phyloP scores from a whole-genome alignment of 2,329 filamentous ascomycete species.

The Orbilia ellipsospora region DNA sequence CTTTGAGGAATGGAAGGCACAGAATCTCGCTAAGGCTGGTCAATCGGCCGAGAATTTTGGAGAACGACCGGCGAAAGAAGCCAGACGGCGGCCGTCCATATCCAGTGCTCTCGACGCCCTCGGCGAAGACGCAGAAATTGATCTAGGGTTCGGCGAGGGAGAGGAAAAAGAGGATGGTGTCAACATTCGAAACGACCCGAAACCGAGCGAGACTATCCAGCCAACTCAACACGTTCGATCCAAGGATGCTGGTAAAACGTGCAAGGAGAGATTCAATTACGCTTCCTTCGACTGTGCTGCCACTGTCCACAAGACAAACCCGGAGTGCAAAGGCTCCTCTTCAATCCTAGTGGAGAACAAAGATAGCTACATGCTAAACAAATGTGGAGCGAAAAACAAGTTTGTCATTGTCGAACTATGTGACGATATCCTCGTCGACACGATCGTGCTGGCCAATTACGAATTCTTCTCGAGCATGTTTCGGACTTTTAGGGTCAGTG shows the following conservation, averaged over 20 bases:
- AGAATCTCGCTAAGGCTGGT: constrained; percentile 85
- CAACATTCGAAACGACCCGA: constrained; percentile 57
- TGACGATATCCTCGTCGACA: constrained; percentile 87
- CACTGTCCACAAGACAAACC: constrained; percentile 88
- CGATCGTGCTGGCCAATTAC: constrained; percentile 95
- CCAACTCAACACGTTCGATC: constrained; percentile 64
- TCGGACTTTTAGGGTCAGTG: constrained; percentile 87
- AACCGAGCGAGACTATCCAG: constrained; percentile 56
- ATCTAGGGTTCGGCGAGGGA: constrained; percentile 72
- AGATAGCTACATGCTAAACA: constrained; percentile 97
- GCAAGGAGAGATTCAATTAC: constrained; percentile 97
- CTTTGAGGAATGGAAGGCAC: constrained; percentile 98
- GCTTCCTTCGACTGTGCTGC: constrained; percentile 97
- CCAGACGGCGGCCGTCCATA: constrained; percentile 68
- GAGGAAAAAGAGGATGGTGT: constrained; percentile 58
- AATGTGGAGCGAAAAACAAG: constrained; percentile 87
- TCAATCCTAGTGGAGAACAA: constrained; percentile 95
- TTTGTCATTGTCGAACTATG: constrained; percentile 95
- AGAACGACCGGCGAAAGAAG: constrained; percentile 67
- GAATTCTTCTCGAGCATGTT: constrained; percentile 99
- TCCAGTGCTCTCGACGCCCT: constrained; percentile 78
- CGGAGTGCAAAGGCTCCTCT: constrained; percentile 85
- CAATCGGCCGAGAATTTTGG: constrained; percentile 78
- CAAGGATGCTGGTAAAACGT: constrained; percentile 95
- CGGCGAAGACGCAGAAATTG: constrained; percentile 89